These are phyloP conservation scores for Chlorencoelia australis DNA, from an alignment of 2,329 filamentous ascomycete genomes.

Conservation along the genomic window DNA sequence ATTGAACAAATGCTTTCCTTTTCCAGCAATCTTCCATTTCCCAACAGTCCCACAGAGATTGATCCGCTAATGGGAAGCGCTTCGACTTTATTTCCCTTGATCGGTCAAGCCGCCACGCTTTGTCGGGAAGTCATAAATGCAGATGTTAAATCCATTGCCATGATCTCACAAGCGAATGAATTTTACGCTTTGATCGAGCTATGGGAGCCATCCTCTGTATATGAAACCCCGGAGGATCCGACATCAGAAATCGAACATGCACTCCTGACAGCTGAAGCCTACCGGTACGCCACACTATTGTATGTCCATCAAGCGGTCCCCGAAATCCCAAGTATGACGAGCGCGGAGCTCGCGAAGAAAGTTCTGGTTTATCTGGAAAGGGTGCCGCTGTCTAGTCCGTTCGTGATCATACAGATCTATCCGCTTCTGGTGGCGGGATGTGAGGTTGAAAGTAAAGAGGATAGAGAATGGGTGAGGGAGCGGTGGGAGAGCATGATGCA, in stretches of 20 bases:
- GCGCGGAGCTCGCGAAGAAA: slow-evolving; percentile 49
- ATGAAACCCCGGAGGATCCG: slow-evolving; percentile 53
- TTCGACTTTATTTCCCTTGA: slow-evolving; percentile 55
- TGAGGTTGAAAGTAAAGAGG: slow-evolving; percentile 48
- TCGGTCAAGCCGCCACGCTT: slow-evolving; percentile 54
- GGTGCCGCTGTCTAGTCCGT: slow-evolving; percentile 50
- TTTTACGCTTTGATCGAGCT: slow-evolving; percentile 49
- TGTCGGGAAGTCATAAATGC: slow-evolving; percentile 50
- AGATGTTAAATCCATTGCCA: slow-evolving; percentile 41
- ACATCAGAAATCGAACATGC: slow-evolving; percentile 52
- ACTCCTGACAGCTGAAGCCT: slow-evolving; percentile 57
- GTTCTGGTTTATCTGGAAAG: slow-evolving; percentile 52
- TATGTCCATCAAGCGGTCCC: slow-evolving; percentile 61
- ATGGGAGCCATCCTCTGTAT: slow-evolving; percentile 42
- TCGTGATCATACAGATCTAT: slow-evolving; percentile 62
- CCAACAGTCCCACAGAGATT: slow-evolving; percentile 37
- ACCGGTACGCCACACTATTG: slow-evolving; percentile 55
- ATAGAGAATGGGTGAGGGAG: slow-evolving; percentile 52
- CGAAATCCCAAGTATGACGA: slow-evolving; percentile 50
- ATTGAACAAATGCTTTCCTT: slow-evolving; percentile 37
- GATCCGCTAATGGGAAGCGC: slow-evolving; percentile 65
- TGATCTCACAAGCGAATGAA: slow-evolving; percentile 51
- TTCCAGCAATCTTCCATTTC: slow-evolving; percentile 32
- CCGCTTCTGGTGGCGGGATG: slow-evolving; percentile 59
- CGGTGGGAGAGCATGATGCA: slow-evolving; percentile 51